Percentiles rank a stretch among this genome's conserved stretches.
These are phyloP conservation scores for Ormosia emarginata DNA, from an alignment of 306 rosid species.

Conservation along the genomic window DNA sequence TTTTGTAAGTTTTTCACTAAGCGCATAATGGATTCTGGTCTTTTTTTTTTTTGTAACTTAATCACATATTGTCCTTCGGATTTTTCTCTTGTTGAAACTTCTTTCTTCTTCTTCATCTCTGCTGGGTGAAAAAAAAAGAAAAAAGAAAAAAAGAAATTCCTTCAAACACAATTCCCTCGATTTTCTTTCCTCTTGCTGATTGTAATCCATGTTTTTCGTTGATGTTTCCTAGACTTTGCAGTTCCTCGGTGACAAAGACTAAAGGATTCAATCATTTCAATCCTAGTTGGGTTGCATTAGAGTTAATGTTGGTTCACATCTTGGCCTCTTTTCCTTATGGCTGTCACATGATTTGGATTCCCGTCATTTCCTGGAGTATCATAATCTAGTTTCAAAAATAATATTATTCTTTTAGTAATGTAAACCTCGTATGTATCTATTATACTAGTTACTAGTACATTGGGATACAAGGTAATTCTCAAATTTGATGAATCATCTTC, in stretches of 20 bases:
- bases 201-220: slow-evolving; percentile 32
- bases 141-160: neutral
- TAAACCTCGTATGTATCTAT: neutral
- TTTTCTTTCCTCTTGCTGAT: slow-evolving; percentile 27
- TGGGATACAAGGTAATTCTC: neutral
- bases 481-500: neutral
- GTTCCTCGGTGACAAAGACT: slow-evolving; percentile 60
- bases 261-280: slow-evolving; percentile 33
- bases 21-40: neutral
- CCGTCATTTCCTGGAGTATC: neutral
- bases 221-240: slow-evolving; percentile 47
- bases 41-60: neutral
- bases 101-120: neutral
- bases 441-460: neutral
- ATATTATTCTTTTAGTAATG: neutral
- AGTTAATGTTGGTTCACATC: slow-evolving; percentile 8
- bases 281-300: slow-evolving; percentile 31
- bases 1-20: neutral
- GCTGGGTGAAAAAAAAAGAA: neutral
- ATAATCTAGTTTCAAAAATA: neutral
- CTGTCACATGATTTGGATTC: slow-evolving; percentile 10
- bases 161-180: slow-evolving; percentile 3
- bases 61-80: neutral
- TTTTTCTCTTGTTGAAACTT: neutral
- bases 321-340: neutral